Conservation (phyloP, 352 stramenopile species). For the Pythium coloratum region DNA sequence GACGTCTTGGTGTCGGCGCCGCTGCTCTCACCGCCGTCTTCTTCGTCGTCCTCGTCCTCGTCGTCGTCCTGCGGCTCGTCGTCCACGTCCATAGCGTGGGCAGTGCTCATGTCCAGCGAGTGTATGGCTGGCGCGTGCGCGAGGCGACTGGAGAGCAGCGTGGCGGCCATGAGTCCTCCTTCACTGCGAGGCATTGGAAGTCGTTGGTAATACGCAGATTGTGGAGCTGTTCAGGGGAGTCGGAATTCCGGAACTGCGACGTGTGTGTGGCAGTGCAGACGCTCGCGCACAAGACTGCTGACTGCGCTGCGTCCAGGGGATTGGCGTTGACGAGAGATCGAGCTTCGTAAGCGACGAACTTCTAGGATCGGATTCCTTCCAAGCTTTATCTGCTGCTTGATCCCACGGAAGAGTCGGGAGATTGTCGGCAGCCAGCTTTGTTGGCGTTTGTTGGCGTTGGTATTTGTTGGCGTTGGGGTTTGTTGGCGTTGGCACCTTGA, state of each 20-base stretch:
- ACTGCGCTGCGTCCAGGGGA: neutral
- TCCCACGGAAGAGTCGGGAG: constrained; percentile 7
- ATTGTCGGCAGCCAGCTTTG: neutral
- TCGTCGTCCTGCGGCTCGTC: constrained; percentile 16
- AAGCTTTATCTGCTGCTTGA: constrained; percentile 3
- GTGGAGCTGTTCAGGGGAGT: neutral
- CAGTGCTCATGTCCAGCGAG: neutral
- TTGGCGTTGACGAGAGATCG: neutral
- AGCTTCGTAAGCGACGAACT: neutral
- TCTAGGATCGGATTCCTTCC: neutral
- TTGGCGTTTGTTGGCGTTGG: constrained; percentile 13
- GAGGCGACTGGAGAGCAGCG: constrained; percentile 8
- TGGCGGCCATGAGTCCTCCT: neutral
- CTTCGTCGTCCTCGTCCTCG: constrained; percentile 12
- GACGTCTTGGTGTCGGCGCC: neutral
- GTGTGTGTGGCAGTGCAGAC: constrained; percentile 7
- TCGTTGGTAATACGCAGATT: neutral
- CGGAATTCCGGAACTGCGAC: constrained; percentile 17
- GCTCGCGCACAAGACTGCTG: neutral
- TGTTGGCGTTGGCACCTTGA: constrained; percentile 2
- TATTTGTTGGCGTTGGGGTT: neutral
- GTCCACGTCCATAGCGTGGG: constrained; percentile 8
- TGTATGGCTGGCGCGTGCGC: neutral
- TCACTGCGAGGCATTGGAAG: neutral
- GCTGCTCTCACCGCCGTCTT: neutral